Evolutionary conservation across 2,329 filamentous ascomycete genomes (phyloP).

Genomic region (Anthostomella pinea): DNA sequence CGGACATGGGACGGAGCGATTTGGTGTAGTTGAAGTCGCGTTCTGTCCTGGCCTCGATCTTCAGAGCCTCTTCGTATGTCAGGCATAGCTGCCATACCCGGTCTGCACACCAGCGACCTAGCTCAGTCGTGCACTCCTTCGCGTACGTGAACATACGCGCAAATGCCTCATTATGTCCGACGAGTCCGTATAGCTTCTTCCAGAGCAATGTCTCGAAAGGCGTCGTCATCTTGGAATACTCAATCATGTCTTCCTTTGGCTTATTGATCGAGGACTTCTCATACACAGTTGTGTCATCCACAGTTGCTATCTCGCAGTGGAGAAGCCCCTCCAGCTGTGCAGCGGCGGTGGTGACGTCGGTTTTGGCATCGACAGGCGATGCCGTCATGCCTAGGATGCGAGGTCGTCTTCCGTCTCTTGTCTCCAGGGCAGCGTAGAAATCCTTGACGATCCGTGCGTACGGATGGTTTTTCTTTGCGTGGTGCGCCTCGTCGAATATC

Average conservation of each 20-base stretch:
- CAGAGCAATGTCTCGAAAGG: slow-evolving; percentile 65
- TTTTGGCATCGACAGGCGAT: slow-evolving; percentile 83
- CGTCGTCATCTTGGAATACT: slow-evolving; percentile 46
- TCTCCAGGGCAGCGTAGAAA: slow-evolving; percentile 61
- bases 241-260: slow-evolving; percentile 57
- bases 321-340: slow-evolving; percentile 72
- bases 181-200: slow-evolving; percentile 46
- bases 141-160: slow-evolving; percentile 58
- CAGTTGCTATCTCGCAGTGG: slow-evolving; percentile 80
- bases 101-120: slow-evolving; percentile 85
- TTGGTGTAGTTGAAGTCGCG: slow-evolving; percentile 34
- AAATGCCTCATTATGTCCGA: slow-evolving; percentile 46
- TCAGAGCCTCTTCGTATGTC: slow-evolving; percentile 57
- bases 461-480: slow-evolving; percentile 89
- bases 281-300: slow-evolving; percentile 51
- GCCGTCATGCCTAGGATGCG: slow-evolving; percentile 95
- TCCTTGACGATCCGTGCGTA: slow-evolving; percentile 90
- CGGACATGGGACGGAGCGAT: slow-evolving; percentile 20
- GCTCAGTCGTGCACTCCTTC: slow-evolving; percentile 56
- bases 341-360: slow-evolving; percentile 68
- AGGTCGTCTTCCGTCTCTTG: slow-evolving; percentile 52
- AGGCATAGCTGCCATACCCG: slow-evolving; percentile 73
- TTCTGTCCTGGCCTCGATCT: slow-evolving; percentile 57
- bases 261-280: slow-evolving; percentile 53
- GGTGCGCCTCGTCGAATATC: slow-evolving; percentile 94